phyloP scores from a whole-genome alignment of 228 moss, liverwort and hornwort species.

The Sphagnum fallax region DNA sequence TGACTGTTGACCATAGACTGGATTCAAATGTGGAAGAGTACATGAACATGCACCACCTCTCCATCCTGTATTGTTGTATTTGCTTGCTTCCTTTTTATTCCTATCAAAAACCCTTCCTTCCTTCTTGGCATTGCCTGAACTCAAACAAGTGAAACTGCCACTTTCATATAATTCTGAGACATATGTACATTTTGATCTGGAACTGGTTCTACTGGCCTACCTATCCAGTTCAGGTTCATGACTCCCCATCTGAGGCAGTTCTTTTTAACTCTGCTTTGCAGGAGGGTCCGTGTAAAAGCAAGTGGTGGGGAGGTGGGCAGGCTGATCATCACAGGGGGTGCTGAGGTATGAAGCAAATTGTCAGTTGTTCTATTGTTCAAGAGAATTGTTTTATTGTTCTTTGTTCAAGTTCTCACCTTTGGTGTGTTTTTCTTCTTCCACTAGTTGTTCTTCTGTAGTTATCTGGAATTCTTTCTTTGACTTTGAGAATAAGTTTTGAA shows the following conservation, averaged over 20 bases:
- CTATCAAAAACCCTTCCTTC: not conserved
- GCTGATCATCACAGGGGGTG: conserved; percentile 73
- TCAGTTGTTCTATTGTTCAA: too few relatives aligned
- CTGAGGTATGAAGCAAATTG: conserved; percentile 33
- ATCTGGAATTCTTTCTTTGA: too few relatives aligned
- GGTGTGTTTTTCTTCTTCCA: too few relatives aligned
- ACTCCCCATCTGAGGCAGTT: not conserved
- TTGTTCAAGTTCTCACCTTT: too few relatives aligned
- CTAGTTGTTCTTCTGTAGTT: too few relatives aligned
- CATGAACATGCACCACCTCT: not conserved
- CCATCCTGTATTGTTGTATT: not conserved
- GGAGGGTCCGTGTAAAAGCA: conserved; percentile 70
- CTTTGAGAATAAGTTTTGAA: too few relatives aligned
- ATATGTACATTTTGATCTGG: conserved; percentile 2
- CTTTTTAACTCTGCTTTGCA: conserved; percentile 5
- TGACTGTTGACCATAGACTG: conserved; percentile 86
- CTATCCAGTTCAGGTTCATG: not conserved
- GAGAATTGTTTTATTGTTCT: too few relatives aligned
- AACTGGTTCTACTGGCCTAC: not conserved
- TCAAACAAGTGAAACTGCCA: not conserved
- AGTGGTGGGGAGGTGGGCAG: conserved; percentile 87
- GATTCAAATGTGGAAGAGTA: conserved; percentile 83
- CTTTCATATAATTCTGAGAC: too few relatives aligned
- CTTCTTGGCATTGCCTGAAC: not conserved
- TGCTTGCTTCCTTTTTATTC: not conserved